Conservation (phyloP, 208 protist species). For the Leishmania martiniquensis region DNA sequence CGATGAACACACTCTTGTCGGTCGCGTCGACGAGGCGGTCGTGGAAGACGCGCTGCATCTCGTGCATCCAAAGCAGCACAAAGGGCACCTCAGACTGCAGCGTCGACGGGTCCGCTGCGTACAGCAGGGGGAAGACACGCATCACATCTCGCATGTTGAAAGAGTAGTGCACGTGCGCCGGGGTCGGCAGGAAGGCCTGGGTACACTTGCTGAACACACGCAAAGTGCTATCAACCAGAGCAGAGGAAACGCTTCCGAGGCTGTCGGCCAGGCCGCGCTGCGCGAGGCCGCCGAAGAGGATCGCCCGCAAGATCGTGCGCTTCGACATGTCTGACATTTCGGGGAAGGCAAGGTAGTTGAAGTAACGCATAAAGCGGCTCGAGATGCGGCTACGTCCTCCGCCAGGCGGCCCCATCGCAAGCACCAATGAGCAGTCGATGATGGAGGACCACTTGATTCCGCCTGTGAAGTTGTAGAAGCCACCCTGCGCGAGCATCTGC, state of each 20-base stretch:
- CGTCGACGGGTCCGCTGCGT: constrained; percentile 71
- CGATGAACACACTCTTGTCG: constrained; percentile 87
- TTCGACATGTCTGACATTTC: constrained; percentile 96
- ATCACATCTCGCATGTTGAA: constrained; percentile 99
- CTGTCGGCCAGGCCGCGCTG: constrained; percentile 70
- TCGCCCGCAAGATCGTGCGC: constrained; percentile 94
- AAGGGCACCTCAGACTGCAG: constrained; percentile 69
- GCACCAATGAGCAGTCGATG: constrained; percentile 94
- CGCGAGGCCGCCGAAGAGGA: constrained; percentile 90
- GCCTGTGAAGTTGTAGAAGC: constrained; percentile 87
- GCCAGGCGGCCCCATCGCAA: constrained; percentile 98
- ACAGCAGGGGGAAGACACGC: constrained; percentile 97
- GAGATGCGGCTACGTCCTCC: constrained; percentile 95
- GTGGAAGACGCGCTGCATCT: constrained; percentile 95
- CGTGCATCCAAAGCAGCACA: constrained; percentile 96
- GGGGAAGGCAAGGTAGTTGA: constrained; percentile 97
- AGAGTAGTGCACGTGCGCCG: constrained; percentile 98
- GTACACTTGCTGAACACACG: constrained; percentile 92
- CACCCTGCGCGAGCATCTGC: constrained; percentile 92
- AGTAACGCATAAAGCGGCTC: constrained; percentile 97
- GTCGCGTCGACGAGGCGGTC: constrained; percentile 93
- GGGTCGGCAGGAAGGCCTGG: constrained; percentile 95
- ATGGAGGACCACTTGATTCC: constrained; percentile 92
- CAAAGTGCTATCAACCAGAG: constrained; percentile 93
- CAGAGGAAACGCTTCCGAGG: constrained; percentile 45